phyloP scores from a whole-genome alignment of 805 yeast genomes.

The Kuraishia ogatae region DNA sequence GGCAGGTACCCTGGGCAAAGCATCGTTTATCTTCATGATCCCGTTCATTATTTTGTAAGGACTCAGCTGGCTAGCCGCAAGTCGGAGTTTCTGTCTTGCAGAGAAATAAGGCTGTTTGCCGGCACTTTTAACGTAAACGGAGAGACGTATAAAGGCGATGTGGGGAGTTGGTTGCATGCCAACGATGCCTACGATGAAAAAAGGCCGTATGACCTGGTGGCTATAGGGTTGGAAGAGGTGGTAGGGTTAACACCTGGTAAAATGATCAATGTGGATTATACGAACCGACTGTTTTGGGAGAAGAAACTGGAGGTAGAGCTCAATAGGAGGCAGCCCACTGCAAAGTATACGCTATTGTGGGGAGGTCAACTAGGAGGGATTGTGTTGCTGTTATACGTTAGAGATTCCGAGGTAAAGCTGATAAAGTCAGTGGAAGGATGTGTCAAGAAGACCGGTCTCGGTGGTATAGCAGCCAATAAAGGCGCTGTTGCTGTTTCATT shows the following conservation, averaged over 20 bases:
- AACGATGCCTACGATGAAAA: slow-evolving; percentile 19
- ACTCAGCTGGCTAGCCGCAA: slow-evolving; percentile 30
- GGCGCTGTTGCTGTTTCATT: slow-evolving; percentile 94
- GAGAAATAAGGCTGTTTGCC: slow-evolving; percentile 34
- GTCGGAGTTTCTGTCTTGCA: slow-evolving; percentile 29
- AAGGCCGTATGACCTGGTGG: slow-evolving; percentile 56
- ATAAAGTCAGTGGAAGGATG: slow-evolving; percentile 61
- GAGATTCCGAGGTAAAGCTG: slow-evolving; percentile 38
- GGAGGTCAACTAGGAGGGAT: slow-evolving; percentile 85
- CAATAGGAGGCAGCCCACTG: slow-evolving; percentile 25
- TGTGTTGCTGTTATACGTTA: slow-evolving; percentile 58
- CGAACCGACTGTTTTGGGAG: slow-evolving; percentile 58
- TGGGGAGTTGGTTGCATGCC: slow-evolving; percentile 39
- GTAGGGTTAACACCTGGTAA: slow-evolving; percentile 78
- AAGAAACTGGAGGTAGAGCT: slow-evolving; percentile 40
- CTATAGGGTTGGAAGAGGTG: slow-evolving; percentile 84
- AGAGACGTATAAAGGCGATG: slow-evolving; percentile 29
- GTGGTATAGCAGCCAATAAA: slow-evolving; percentile 95
- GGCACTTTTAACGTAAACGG: slow-evolving; percentile 53
- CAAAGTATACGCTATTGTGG: slow-evolving; percentile 41
- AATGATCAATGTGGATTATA: slow-evolving; percentile 70
- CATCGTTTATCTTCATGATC: slow-evolving; percentile 36
- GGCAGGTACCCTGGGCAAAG: slow-evolving; percentile 40
- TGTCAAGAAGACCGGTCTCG: slow-evolving; percentile 85
- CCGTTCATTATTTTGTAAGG: slow-evolving; percentile 43